A percentile compares a stretch with the other conserved stretches of the same genome.
These are phyloP conservation scores for Syzygium syzygioides DNA, from an alignment of 441 rosid genomes.

Conservation along the genomic window DNA sequence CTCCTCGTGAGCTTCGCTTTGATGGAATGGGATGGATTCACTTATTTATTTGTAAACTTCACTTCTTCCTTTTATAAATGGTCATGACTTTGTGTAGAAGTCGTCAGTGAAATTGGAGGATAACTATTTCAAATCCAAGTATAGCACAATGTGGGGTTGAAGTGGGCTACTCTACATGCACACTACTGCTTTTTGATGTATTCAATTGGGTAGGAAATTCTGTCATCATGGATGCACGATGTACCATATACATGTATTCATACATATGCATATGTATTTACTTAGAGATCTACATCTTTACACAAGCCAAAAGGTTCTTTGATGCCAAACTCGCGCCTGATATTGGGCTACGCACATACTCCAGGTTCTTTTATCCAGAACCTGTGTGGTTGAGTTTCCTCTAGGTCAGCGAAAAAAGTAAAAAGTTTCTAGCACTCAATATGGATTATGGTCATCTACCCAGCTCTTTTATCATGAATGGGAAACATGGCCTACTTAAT, in stretches of 20 bases:
- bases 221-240: too few relatives aligned
- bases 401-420: not conserved
- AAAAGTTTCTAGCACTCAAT: not conserved
- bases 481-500: not conserved
- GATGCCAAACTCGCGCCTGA: too few relatives aligned
- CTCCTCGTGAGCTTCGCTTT: not conserved
- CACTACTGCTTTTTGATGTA: too few relatives aligned
- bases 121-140: not conserved
- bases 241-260: too few relatives aligned
- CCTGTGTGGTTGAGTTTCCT: not conserved
- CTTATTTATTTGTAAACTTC: not conserved
- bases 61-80: not conserved
- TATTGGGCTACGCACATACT: too few relatives aligned
- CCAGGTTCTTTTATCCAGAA: too few relatives aligned
- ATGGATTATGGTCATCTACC: not conserved
- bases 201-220: too few relatives aligned
- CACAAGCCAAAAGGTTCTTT: too few relatives aligned
- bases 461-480: not conserved
- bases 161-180: too few relatives aligned
- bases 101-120: not conserved
- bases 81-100: not conserved
- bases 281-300: too few relatives aligned
- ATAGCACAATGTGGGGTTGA: not conserved
- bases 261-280: too few relatives aligned
- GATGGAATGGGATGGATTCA: not conserved